Conservation (phyloP, 352 stramenopile species). For the Globisporangium cederbergense region DNA sequence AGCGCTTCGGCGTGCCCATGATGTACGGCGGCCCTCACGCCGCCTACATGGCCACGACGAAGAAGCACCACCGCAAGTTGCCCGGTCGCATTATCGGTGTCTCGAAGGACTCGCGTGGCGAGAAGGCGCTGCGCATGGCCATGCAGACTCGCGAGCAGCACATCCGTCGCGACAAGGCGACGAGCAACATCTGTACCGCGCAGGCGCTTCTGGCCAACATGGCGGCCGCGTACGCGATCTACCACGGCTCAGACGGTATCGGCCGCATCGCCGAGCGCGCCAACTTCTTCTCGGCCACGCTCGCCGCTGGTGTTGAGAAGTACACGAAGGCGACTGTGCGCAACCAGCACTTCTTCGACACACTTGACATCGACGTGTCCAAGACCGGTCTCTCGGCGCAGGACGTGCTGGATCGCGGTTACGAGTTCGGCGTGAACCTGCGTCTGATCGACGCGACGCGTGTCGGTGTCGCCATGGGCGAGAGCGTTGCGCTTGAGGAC, state of each 20-base stretch:
- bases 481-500: constrained; percentile 93
- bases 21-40: constrained; percentile 98
- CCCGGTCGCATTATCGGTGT: constrained; percentile 99
- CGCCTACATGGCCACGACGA: constrained; percentile 95
- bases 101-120: constrained; percentile 94
- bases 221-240: constrained; percentile 97
- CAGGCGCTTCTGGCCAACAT: constrained; percentile 99
- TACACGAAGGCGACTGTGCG: constrained; percentile 56
- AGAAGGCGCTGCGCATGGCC: constrained; percentile 96
- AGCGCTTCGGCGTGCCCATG: constrained; percentile 99
- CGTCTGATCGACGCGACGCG: constrained; percentile 74
- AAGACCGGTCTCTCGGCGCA: constrained; percentile 72
- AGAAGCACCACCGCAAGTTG: constrained; percentile 97
- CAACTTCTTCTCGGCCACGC: constrained; percentile 90
- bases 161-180: constrained; percentile 99
- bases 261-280: constrained; percentile 91
- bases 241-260: constrained; percentile 97
- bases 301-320: constrained; percentile 88
- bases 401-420: constrained; percentile 68
- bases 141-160: constrained; percentile 99
- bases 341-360: constrained; percentile 95
- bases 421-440: constrained; percentile 81
- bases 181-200: constrained; percentile 99
- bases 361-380: constrained; percentile 91
- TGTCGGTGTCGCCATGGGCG: constrained; percentile 97